Evolutionary conservation across 225 moss, liverwort and hornwort genomes (phyloP).

Genomic region (Neckera pumila): DNA sequence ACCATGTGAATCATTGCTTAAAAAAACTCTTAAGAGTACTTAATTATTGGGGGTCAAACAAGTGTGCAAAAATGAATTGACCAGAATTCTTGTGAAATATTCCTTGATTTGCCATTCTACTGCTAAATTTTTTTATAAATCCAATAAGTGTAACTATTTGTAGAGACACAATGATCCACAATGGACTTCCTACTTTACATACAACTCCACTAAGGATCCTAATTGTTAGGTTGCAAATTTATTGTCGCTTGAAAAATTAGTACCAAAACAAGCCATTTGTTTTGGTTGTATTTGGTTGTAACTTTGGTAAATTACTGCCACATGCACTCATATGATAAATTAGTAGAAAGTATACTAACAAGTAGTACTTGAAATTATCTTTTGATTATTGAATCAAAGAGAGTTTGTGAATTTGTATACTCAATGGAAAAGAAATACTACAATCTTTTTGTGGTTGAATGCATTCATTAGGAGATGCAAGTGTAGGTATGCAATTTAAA

Average conservation of each 20-base stretch:
- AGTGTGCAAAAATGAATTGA: too few relatives aligned
- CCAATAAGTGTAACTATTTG: too few relatives aligned
- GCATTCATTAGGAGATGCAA: neutral
- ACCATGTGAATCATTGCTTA: too few relatives aligned
- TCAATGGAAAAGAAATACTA: neutral
- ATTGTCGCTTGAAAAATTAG: neutral
- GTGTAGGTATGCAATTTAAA: rapidly evolving
- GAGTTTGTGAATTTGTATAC: neutral
- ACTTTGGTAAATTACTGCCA: neutral
- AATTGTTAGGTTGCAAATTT: neutral
- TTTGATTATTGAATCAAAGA: neutral
- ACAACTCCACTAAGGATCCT: neutral
- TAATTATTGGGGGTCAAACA: too few relatives aligned
- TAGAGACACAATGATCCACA: too few relatives aligned
- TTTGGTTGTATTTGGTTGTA: too few relatives aligned
- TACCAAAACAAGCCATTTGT: neutral
- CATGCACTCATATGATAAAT: neutral
- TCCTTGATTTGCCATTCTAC: neutral
- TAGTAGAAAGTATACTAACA: neutral
- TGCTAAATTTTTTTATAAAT: too few relatives aligned
- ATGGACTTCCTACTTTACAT: neutral
- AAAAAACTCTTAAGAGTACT: too few relatives aligned
- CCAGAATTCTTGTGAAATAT: too few relatives aligned
- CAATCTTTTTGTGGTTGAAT: neutral
- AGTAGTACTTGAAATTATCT: neutral